Evolutionary conservation across 2,329 filamentous ascomycete genomes (phyloP), one percentile per base, ranked within the genome.

Genomic region (Clonostachys chloroleuca): DNA sequence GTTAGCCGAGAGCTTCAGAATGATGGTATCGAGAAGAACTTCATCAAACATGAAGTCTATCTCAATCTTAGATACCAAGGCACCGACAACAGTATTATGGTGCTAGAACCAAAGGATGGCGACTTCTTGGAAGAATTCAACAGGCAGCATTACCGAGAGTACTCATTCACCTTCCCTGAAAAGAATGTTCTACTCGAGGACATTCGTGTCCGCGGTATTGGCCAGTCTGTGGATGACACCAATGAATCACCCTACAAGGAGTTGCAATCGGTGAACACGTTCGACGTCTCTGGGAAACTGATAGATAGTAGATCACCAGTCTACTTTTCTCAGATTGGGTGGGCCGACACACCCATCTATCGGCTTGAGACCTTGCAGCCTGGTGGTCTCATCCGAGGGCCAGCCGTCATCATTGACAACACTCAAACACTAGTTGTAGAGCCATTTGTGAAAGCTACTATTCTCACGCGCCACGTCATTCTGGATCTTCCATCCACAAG

Each of bases 391-490:
- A 30, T 48, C n/a, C 24, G 35, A 13, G 18, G 42, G 14, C 42
- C 42, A 12, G 14, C 42, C n/a, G 34, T 89, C 51, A 75, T 89
- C 46, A 83, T 84, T 40, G 86, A 85, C 59, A 77, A 80, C 16
- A 85, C 81, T 2, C 86, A 90, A 59, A 90, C 87, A 0, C 87
- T 90, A 49, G 80, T 91, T 4, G 78, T 92, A 8, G 83, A 83
- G 2, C 64, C 66, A 0, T 53, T 53, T 3, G 54, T 60, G 9
- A 60, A 55, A 7, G 64, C 66, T 2, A 62, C 53, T 4, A 60
- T 68, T 14, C 53, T 68, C 0, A 55, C 61, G 12, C 63, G 59
- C 46, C 61, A 66, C 39, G 62, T 70, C 9, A 57, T 70, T 13
- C 61, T 71, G 30, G 64, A 68, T 18, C 49, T 56, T 0, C 51